Percentiles rank a stretch among this genome's conserved stretches.
phyloP scores from a whole-genome alignment of 2,329 filamentous ascomycete species.

The Colletotrichum navitas region DNA sequence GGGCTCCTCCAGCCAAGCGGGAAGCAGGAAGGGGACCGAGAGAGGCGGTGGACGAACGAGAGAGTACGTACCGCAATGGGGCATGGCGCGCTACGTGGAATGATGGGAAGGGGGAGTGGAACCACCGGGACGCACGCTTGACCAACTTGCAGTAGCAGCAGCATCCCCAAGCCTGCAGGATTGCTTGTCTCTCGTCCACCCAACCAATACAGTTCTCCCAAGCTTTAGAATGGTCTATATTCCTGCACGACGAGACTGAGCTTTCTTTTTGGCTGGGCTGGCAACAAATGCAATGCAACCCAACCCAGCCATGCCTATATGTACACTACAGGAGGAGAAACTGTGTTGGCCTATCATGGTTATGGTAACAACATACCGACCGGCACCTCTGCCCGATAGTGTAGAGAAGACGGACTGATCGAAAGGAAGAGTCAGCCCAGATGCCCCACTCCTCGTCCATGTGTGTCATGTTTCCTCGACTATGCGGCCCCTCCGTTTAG shows the following conservation, averaged over 20 bases:
- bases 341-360: not conserved
- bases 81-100: conserved; percentile 37
- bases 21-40: conserved; percentile 28
- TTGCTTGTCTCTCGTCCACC: conserved; percentile 12
- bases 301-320: conserved; percentile 18
- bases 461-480: conserved; percentile 22
- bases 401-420: conserved; percentile 2
- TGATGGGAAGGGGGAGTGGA: conserved; percentile 34
- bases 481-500: conserved; percentile 11
- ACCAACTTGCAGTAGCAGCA: conserved; percentile 29
- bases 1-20: not conserved
- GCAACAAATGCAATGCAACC: conserved; percentile 34
- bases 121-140: conserved; percentile 32
- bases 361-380: conserved; percentile 12
- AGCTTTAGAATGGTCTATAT: conserved; percentile 16
- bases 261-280: conserved; percentile 24
- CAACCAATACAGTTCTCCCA: not conserved
- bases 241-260: conserved; percentile 12
- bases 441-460: conserved; percentile 20
- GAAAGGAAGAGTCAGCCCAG: conserved; percentile 7
- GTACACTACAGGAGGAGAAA: not conserved
- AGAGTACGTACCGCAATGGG: conserved; percentile 5
- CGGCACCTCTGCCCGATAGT: conserved; percentile 5
- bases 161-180: conserved; percentile 9
- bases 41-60: conserved; percentile 37